Percentiles rank a stretch among this genome's conserved stretches.
Evolutionary conservation across 1,284 basidiomycete species (phyloP).

Genomic region (Cutaneotrichosporon curvatum): DNA sequence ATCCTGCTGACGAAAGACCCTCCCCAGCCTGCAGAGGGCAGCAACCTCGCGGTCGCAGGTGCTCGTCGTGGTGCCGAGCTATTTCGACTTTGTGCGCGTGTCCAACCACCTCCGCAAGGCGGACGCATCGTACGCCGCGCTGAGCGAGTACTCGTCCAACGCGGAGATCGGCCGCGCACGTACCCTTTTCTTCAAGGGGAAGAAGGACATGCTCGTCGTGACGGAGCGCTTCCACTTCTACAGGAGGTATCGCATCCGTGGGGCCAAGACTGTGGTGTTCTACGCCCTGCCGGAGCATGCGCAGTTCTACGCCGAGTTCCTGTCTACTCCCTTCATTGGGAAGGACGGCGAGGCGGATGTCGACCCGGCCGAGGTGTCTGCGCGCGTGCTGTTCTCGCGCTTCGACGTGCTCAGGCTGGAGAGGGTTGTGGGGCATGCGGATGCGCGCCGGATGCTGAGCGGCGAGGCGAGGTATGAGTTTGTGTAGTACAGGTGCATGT

Average conservation of each 20-base stretch:
- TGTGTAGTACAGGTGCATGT: not conserved
- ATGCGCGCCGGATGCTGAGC: slow-evolving; percentile 44
- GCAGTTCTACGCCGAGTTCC: slow-evolving; percentile 81
- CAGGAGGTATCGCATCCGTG: slow-evolving; percentile 84
- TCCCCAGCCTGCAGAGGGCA: slow-evolving; percentile 76
- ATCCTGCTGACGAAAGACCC: slow-evolving; percentile 54
- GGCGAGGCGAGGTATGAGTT: not conserved
- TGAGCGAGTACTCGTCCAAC: slow-evolving; percentile 93
- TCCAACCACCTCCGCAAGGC: slow-evolving; percentile 76
- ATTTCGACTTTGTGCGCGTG: slow-evolving; percentile 92
- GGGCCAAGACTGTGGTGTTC: slow-evolving; percentile 85
- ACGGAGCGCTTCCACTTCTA: slow-evolving; percentile 99
- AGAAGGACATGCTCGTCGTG: slow-evolving; percentile 77
- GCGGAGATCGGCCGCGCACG: slow-evolving; percentile 89
- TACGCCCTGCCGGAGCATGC: slow-evolving; percentile 86
- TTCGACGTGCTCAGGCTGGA: slow-evolving; percentile 84
- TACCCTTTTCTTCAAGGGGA: slow-evolving; percentile 84
- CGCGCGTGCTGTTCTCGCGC: slow-evolving; percentile 69
- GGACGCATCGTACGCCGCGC: slow-evolving; percentile 63
- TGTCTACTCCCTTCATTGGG: slow-evolving; percentile 73
- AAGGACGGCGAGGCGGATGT: slow-evolving; percentile 25
- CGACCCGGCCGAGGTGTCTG: slow-evolving; percentile 69
- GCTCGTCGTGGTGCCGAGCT: slow-evolving; percentile 83
- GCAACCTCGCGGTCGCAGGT: slow-evolving; percentile 86
- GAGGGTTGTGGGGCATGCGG: slow-evolving; percentile 57